Evolutionary conservation across 495 filamentous ascomycete species (phyloP), one percentile per base, ranked within the genome.

Genomic region (Astrothelium subdiscretum): DNA sequence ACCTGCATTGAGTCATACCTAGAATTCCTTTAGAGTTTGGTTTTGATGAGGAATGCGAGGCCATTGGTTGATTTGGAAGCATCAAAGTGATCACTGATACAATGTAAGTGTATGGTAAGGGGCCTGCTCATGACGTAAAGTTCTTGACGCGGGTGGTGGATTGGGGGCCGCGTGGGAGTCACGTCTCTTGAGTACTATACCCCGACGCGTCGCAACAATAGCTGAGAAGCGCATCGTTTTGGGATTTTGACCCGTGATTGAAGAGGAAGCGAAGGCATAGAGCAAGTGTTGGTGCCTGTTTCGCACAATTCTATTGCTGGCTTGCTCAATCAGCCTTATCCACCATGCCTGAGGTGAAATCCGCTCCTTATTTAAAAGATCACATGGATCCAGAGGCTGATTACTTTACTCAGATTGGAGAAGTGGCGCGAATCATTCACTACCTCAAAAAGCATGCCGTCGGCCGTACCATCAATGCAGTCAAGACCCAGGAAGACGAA

Each of bases 361-460:
- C 24, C 8, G 15, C 48, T 24, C 48, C 48, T 11, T 11, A 15
- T 27, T 54, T 4, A 24, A 1, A 29, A 26, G 13, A 20, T 15
- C 20, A 54, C 20, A n/a, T 15, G 20, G 22, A 54, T n/a, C 11
- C 24, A 27, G 48, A 54, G 6, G 2, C 8, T n/a, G 8, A 54
- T 29, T 27, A 54, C 20, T 27, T 15, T 59, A 2, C 51, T 32
- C 52, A 77, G 71, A 74, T 77, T 59, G 72, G 67, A 22, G 74
- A 77, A 70, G 85, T 98, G 61, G 87, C 90, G 18, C 90, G 94
- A 20, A 81, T 92, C 60, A 89, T 94, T 32, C 85, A 94, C 68
- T 92, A 83, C 72, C 81, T 98, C 38, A 85, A 84, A 43, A 85
- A 86, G 59, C 83, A 91, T 72, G 75, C 95, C 29, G 88, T 94